Conservation (phyloP, 2,329 filamentous ascomycete genomes). For the Penicillium paneum region DNA sequence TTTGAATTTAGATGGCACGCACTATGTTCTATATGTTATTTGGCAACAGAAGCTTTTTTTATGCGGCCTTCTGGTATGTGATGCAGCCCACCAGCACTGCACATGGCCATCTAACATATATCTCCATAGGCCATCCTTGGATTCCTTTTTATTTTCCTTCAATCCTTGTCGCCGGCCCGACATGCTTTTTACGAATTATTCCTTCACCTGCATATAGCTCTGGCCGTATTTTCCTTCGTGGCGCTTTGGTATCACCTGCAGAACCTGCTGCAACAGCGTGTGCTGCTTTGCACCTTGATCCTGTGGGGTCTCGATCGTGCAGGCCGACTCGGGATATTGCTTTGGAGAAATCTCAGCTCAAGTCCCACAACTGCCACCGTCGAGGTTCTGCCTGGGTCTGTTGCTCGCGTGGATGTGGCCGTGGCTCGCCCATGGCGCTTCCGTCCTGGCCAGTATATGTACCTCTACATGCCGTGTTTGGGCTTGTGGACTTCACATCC, state of each 20-base stretch:
- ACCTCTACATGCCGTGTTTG: constrained; percentile 53
- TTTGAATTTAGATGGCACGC: constrained; percentile 54
- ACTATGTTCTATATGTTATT: constrained; percentile 23
- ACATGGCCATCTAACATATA: neutral
- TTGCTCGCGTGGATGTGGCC: constrained; percentile 46
- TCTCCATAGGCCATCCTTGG: constrained; percentile 38
- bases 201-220: constrained; percentile 41
- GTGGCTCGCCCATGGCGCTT: constrained; percentile 33
- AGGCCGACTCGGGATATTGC: constrained; percentile 46
- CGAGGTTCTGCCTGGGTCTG: constrained; percentile 55
- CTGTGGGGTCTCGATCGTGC: constrained; percentile 40
- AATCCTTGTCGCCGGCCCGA: constrained; percentile 42
- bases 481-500: constrained; percentile 45
- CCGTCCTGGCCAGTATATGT: constrained; percentile 52
- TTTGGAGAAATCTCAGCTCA: constrained; percentile 51
- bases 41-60: constrained; percentile 31
- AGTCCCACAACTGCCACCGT: constrained; percentile 51
- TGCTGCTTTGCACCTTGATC: constrained; percentile 32
- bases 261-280: constrained; percentile 29
- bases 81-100: constrained; percentile 26
- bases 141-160: constrained; percentile 39
- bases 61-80: constrained; percentile 34
- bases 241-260: constrained; percentile 38
- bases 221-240: constrained; percentile 40
- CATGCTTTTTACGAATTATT: constrained; percentile 47